A percentile compares a stretch with the other conserved stretches of the same genome.
These are phyloP conservation scores for Coemansia asiatica DNA, from an alignment of 192 early-diverging fungal species.

Conservation along the genomic window DNA sequence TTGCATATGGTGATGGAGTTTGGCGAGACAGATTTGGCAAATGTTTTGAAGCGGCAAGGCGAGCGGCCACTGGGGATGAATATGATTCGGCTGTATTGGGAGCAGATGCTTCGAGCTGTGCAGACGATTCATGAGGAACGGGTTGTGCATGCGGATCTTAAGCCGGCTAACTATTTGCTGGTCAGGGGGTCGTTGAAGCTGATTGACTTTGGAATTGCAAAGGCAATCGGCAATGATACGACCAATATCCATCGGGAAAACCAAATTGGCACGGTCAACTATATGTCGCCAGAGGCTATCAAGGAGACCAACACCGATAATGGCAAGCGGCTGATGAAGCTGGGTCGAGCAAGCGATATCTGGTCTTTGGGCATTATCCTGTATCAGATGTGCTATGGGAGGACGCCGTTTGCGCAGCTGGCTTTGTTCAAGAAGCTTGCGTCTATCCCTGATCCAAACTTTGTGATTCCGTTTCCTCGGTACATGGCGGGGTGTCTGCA, in stretches of 20 bases:
- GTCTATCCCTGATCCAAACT: slow-evolving; percentile 68
- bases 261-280: slow-evolving; percentile 89
- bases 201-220: slow-evolving; percentile 99
- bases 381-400: slow-evolving; percentile 87
- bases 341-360: slow-evolving; percentile 81
- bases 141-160: slow-evolving; percentile 91
- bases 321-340: slow-evolving; percentile 54
- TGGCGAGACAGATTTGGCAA: slow-evolving; percentile 85
- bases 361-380: slow-evolving; percentile 93
- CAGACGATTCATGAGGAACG: slow-evolving; percentile 81
- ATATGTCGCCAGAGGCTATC: slow-evolving; percentile 95
- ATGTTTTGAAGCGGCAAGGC: slow-evolving; percentile 57
- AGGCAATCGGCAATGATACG: slow-evolving; percentile 87
- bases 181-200: slow-evolving; percentile 84
- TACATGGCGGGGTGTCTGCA: slow-evolving; percentile 49
- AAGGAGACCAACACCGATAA: slow-evolving; percentile 45
- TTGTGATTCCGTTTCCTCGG: slow-evolving; percentile 65
- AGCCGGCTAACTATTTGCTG: slow-evolving; percentile 94
- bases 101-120: slow-evolving; percentile 92
- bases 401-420: slow-evolving; percentile 78
- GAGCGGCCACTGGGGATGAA: slow-evolving; percentile 63
- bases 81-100: slow-evolving; percentile 82
- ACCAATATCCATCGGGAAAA: slow-evolving; percentile 89
- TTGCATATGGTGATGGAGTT: slow-evolving; percentile 86
- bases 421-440: slow-evolving; percentile 66